Percentiles rank a stretch among this genome's conserved stretches.
Conservation (phyloP, 352 stramenopile genomes). For the Phytopythium sindhum region DNA sequence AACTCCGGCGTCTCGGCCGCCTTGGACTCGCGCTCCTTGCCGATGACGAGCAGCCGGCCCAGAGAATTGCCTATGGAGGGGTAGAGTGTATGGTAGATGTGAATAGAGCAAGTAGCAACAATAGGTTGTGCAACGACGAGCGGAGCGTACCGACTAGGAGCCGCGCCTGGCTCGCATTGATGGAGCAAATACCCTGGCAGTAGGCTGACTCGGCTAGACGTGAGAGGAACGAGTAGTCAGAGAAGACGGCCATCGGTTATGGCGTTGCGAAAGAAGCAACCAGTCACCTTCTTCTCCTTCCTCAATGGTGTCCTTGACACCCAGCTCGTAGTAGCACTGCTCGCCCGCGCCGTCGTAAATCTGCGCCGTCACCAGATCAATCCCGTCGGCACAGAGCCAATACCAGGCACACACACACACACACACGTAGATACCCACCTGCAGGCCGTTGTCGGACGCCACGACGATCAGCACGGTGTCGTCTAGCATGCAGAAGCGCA, state of each 20-base stretch:
- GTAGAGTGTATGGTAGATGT: background rate
- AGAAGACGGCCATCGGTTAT: background rate
- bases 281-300: slow-evolving; percentile 35
- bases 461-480: slow-evolving; percentile 51
- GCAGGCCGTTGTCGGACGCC: slow-evolving; percentile 53
- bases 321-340: slow-evolving; percentile 49
- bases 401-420: background rate
- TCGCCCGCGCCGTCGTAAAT: slow-evolving; percentile 63
- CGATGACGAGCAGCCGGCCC: slow-evolving; percentile 56
- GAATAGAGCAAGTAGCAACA: background rate
- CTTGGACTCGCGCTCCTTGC: slow-evolving; percentile 53
- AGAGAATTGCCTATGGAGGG: slow-evolving; percentile 39
- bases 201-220: slow-evolving; percentile 40
- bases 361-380: slow-evolving; percentile 16
- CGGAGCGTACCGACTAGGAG: slow-evolving; percentile 43
- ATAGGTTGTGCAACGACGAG: background rate
- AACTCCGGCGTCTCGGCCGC: slow-evolving; percentile 40
- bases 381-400: background rate
- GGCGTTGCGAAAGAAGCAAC: background rate
- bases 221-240: background rate
- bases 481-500: slow-evolving; percentile 52
- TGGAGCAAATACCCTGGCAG: slow-evolving; percentile 56
- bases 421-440: slow-evolving; percentile 21
- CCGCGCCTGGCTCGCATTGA: slow-evolving; percentile 41
- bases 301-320: slow-evolving; percentile 49